A percentile compares a stretch with the other conserved stretches of the same genome.
Evolutionary conservation across 768 basidiomycete genomes (phyloP).

Genomic region (Tephrocybe rancida): DNA sequence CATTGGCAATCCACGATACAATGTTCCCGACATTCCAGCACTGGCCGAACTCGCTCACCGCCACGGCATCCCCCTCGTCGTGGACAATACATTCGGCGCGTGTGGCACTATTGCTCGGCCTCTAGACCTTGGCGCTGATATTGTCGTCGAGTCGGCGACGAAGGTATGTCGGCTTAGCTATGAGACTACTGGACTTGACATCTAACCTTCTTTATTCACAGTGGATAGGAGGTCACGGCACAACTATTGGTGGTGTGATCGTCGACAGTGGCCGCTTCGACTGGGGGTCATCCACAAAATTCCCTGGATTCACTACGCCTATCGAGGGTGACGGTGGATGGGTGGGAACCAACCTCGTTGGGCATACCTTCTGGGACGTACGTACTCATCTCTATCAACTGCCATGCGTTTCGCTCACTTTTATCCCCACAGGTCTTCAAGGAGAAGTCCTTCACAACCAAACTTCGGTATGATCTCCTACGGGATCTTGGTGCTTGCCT

Average conservation of each 20-base stretch:
- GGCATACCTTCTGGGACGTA: conserved; percentile 19
- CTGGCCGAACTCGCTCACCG: conserved; percentile 67
- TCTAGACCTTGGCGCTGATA: conserved; percentile 28
- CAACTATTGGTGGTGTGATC: conserved; percentile 64
- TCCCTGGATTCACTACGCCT: conserved; percentile 28
- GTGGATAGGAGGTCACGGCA: conserved; percentile 71
- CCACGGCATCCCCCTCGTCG: conserved; percentile 61
- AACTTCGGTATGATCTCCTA: conserved; percentile 50
- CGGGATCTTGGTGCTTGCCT: conserved; percentile 56
- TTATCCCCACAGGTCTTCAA: conserved; percentile 12
- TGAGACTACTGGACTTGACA: conserved; percentile 37
- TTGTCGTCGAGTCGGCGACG: conserved; percentile 33
- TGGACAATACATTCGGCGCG: conserved; percentile 69
- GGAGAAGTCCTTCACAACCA: conserved; percentile 20
- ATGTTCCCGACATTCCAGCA: conserved; percentile 51
- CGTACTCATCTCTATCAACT: not conserved
- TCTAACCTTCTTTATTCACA: conserved; percentile 44
- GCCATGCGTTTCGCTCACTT: not conserved
- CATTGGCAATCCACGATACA: conserved; percentile 66
- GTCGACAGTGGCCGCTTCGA: conserved; percentile 64
- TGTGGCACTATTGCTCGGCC: conserved; percentile 46
- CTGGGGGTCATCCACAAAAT: conserved; percentile 53
- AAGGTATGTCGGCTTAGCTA: not conserved
- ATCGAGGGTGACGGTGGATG: conserved; percentile 13
- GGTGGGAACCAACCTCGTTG: conserved; percentile 15